Evolutionary conservation across 148 eudicot genomes (phyloP).

Genomic region (Polygonum aviculare): DNA sequence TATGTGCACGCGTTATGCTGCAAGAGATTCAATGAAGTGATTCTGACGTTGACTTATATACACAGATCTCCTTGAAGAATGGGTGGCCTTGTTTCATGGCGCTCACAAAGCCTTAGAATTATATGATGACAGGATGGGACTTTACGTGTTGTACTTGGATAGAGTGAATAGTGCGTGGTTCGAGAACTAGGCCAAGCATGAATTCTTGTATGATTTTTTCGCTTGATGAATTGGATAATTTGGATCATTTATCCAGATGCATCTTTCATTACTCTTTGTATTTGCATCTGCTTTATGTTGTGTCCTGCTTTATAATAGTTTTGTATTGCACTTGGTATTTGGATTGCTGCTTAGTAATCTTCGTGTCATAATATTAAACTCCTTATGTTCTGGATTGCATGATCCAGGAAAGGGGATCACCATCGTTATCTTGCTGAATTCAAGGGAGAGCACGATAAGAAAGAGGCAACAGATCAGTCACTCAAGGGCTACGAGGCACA

Average conservation of each 20-base stretch:
- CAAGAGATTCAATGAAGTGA: neutral
- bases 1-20: too few species aligned
- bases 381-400: neutral
- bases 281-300: too few species aligned
- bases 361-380: neutral
- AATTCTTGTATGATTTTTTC: neutral
- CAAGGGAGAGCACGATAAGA: slow-evolving; percentile 70
- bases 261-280: too few species aligned
- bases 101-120: slow-evolving; percentile 55
- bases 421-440: slow-evolving; percentile 91
- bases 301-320: neutral
- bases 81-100: slow-evolving; percentile 53
- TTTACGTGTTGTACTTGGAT: slow-evolving; percentile 78
- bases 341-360: neutral
- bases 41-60: neutral
- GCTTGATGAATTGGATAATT: too few species aligned
- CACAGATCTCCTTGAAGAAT: slow-evolving; percentile 73
- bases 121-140: slow-evolving; percentile 58
- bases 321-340: neutral
- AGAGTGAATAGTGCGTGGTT: slow-evolving; percentile 55
- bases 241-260: too few species aligned
- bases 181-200: slow-evolving; percentile 42
- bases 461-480: slow-evolving; percentile 83
- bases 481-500: slow-evolving; percentile 91
- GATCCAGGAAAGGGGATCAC: slow-evolving; percentile 89